Base-by-base conservation (phyloP, 1,284 basidiomycete species). In the Cryptococcus maquisensis region DNA sequence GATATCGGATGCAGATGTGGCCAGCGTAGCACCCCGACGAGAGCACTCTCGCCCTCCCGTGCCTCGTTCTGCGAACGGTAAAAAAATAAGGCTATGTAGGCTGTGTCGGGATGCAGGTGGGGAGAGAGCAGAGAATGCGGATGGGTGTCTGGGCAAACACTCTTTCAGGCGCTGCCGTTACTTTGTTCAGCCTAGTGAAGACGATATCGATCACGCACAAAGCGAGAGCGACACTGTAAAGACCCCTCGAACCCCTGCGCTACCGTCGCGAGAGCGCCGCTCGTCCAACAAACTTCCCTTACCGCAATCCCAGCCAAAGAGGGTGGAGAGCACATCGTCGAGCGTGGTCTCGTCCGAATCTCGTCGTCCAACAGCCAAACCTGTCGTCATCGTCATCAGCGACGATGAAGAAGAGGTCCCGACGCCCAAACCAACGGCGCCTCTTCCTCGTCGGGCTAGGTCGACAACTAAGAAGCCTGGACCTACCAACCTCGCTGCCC, bases 31-130 rank as follows among this genome's bases (percentile, higher is more conserved):
- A 20, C 15, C 40, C 15, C 40, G 40, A 6, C 40, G 10, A 5
- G 40, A 12, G 4, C 40, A 5, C 18, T 13, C 40, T 9, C 40
- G 18, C n/a, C 41, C 18, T 18, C 26, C 21, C 12, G n/a, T 8
- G 23, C 13, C 18, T 28, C 21, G 32, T 21, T 38, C 18, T 21
- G 21, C 37, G 13, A 7, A n/a, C 13, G 37, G 10, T 21, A n/a
- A 6, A 28, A 28, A 8, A 51, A 32, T 13, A 15, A 16, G 21
- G 28, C 38, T 26, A 42, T 59, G 57, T 44, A 39, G 49, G 15
- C 20, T 38, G 5, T 65, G 64, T 53, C 46, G 50, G 18, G 43
- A 54, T 15, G 61, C 62, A 13, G 62, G 64, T 15, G 64, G 62
- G 5, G 49, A 56, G 20, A 60, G 64, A n/a, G 56, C 54, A 4